These are phyloP conservation scores for Penicilliopsis zonata DNA, from an alignment of 495 filamentous ascomycete species.

Conservation along the genomic window DNA sequence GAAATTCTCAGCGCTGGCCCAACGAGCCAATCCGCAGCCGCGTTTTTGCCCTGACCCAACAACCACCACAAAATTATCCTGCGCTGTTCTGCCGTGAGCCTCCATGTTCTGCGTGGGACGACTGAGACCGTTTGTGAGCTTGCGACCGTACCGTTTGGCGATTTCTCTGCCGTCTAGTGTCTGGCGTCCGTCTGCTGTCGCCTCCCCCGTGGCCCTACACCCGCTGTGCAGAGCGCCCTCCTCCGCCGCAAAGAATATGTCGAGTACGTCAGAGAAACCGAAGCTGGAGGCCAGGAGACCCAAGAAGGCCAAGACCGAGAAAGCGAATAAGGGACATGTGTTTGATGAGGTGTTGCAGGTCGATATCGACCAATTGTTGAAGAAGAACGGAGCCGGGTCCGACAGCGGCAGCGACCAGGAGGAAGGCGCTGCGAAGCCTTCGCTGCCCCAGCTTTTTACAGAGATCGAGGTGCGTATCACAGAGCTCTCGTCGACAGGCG, in stretches of 20 bases:
- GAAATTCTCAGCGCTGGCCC: too few species aligned
- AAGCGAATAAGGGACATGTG: conserved; percentile 24
- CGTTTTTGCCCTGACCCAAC: too few species aligned
- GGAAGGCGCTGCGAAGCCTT: conserved; percentile 7
- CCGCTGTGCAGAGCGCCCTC: conserved; percentile 10
- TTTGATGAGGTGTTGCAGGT: conserved; percentile 61
- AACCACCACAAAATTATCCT: too few species aligned
- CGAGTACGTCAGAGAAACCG: conserved; percentile 15
- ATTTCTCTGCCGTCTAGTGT: too few species aligned
- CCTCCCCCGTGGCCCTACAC: conserved; percentile 1
- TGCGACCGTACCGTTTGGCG: too few species aligned
- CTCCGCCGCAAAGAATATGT: conserved; percentile 16
- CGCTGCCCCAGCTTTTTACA: conserved; percentile 53
- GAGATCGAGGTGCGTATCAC: conserved; percentile 70
- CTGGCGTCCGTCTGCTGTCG: too few species aligned
- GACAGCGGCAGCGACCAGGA: conserved; percentile 9
- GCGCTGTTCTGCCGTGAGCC: too few species aligned
- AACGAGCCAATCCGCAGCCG: too few species aligned
- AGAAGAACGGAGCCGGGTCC: conserved; percentile 29
- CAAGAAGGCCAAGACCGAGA: conserved; percentile 38
- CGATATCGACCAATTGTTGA: conserved; percentile 56
- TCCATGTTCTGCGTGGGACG: neutral
- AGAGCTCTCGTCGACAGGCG: conserved; percentile 78
- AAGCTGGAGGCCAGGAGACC: conserved; percentile 31
- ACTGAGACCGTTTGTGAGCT: neutral